Base-by-base conservation (phyloP, 2,329 filamentous ascomycete genomes). In the Ophiostoma montium region DNA sequence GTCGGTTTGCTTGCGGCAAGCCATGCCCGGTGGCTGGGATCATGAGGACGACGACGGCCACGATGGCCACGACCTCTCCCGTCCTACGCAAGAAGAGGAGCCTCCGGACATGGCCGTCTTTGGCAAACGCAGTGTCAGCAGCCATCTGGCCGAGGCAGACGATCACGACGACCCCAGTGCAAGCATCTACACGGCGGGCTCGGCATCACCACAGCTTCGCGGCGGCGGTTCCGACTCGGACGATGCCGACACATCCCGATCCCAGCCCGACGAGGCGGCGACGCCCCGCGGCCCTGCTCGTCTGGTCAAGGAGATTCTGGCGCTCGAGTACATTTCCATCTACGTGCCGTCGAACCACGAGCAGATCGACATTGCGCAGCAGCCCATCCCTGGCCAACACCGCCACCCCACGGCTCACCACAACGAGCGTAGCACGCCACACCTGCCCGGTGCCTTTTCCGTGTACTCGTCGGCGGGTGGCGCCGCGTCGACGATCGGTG, bases 371-470 rank as follows among this genome's bases (percentile, higher is more conserved):
- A 57, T 69, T 7, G 56, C 62, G 0, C 36, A 50, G 32, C 33
- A 23, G 9, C 30, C 44, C 2, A 33, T 32, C 4, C 47, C 49
- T 9, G 31, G 27, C 3, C 35, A 30, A 2, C 48, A 15, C 33
- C 39, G 35, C 4, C 46, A 46, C 5, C 21, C n/a, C n/a, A n/a
- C n/a, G n/a, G n/a, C 30, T 11, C 44, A 31, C 12, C 13, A 53
- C 49, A 30, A 42, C 30, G 5, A 27, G 1, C 52, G 48, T 2
- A 53, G 66, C 11, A 67, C 67, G n/a, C 69, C 71, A 0, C 68
- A 78, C 56, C 59, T 80, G 3, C 78, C 78, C 1, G 80, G 78
- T 1, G 71, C 78, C 2, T 82, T 82, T 58, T 82, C 78, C 0
- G 63, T 75, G 2, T 62, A 72, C 48, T 62, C 54, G 12, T 35